These are phyloP conservation scores for Hanseniaspora vineae DNA, from an alignment of 805 yeast species.

Conservation along the genomic window DNA sequence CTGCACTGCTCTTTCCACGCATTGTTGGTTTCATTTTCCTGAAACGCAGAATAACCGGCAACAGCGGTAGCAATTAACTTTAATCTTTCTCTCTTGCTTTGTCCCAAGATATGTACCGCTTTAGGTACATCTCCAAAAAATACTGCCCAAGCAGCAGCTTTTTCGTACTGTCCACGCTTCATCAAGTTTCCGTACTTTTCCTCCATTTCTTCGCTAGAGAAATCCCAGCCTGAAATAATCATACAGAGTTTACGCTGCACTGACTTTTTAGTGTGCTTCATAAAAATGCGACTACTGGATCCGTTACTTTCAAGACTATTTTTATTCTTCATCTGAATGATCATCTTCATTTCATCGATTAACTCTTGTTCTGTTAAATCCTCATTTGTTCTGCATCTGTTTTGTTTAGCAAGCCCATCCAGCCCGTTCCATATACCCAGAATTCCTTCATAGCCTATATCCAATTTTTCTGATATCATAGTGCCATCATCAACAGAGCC, in stretches of 20 bases:
- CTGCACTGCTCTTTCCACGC: constrained; percentile 93
- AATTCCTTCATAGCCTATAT: constrained; percentile 81
- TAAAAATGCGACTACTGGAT: constrained; percentile 19
- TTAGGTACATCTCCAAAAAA: constrained; percentile 78
- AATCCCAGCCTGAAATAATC: constrained; percentile 84
- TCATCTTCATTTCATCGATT: constrained; percentile 22
- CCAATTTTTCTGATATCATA: constrained; percentile 57
- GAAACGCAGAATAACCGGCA: constrained; percentile 58
- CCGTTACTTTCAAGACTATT: constrained; percentile 22
- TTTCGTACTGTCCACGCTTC: constrained; percentile 49
- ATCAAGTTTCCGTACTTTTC: constrained; percentile 47
- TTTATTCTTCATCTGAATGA: constrained; percentile 29
- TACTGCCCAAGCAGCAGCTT: constrained; percentile 97
- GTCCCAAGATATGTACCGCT: constrained; percentile 68
- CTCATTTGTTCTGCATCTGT: constrained; percentile 28
- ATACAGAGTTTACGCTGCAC: constrained; percentile 67
- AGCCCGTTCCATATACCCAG: constrained; percentile 80
- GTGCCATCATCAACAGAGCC: constrained; percentile 50
- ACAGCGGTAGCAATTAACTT: constrained; percentile 84
- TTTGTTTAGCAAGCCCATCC: constrained; percentile 36
- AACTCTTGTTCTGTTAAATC: constrained; percentile 21
- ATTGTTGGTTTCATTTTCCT: constrained; percentile 37
- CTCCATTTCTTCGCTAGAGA: constrained; percentile 63
- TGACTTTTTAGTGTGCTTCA: background rate
- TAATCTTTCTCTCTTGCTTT: constrained; percentile 58